phyloP scores from a whole-genome alignment of 2,329 filamentous ascomycete genomes.

The Ceratocystis huliohia region DNA sequence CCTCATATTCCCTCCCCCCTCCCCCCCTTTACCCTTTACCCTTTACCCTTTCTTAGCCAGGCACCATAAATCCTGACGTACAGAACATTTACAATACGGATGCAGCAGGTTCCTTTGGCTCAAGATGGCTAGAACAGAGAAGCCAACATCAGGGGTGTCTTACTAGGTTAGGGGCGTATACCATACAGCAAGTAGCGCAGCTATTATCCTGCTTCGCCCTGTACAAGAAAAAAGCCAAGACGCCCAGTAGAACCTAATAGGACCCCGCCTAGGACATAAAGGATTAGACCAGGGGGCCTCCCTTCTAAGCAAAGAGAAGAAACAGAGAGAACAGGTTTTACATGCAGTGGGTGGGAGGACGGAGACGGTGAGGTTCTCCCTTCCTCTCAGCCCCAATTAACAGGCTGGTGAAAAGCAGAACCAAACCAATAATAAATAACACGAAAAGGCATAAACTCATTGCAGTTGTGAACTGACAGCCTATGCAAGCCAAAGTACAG shows the following conservation, averaged over 20 bases:
- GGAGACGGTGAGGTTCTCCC: background rate
- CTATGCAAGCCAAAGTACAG: too few relatives aligned
- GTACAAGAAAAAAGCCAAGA: background rate
- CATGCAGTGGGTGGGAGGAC: background rate
- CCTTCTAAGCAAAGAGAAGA: conserved; percentile 2
- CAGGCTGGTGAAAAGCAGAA: background rate
- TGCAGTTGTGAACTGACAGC: too few relatives aligned
- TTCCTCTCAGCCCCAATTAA: background rate
- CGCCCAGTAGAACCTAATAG: background rate
- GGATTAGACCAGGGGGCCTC: background rate
- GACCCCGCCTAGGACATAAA: conserved; percentile 1
- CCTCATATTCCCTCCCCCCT: background rate
- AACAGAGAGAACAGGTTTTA: conserved; percentile 6
- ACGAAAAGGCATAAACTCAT: background rate
- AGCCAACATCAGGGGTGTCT: background rate
- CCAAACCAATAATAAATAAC: background rate
- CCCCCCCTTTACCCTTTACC: too few relatives aligned
- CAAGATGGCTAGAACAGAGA: conserved; percentile 1
- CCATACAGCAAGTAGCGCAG: background rate
- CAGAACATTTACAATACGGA: background rate
- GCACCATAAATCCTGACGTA: background rate
- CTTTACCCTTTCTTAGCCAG: background rate
- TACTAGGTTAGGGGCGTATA: background rate
- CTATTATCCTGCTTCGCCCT: background rate
- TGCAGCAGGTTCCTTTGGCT: background rate